These are phyloP conservation scores for Nemania sp. DNA, from an alignment of 2,329 filamentous ascomycete species.

Conservation along the genomic window DNA sequence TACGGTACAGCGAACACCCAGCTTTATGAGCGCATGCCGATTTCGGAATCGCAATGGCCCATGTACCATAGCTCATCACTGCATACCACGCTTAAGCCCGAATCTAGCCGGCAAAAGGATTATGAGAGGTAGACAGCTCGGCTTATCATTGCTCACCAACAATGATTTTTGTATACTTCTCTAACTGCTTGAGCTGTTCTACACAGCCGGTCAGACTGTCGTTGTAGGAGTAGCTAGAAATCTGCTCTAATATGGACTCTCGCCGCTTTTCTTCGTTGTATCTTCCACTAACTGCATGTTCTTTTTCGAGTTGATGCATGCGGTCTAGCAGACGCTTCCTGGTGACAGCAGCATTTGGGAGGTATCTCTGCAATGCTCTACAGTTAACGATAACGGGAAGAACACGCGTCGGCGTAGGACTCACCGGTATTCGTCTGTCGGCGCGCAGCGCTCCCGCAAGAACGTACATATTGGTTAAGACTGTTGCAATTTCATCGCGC, in stretches of 20 bases:
- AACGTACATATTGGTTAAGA: slow-evolving; percentile 61
- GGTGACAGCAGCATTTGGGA: slow-evolving; percentile 58
- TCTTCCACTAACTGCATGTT: slow-evolving; percentile 37
- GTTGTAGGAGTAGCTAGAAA: slow-evolving; percentile 59
- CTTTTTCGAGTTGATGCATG: slow-evolving; percentile 52
- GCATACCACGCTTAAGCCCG: slow-evolving; percentile 42
- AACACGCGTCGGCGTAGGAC: slow-evolving; percentile 20
- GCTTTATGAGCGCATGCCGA: neutral
- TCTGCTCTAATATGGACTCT: slow-evolving; percentile 56
- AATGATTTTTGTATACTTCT: slow-evolving; percentile 60
- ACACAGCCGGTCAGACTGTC: slow-evolving; percentile 59
- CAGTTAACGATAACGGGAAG: slow-evolving; percentile 2
- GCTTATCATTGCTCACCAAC: slow-evolving; percentile 54
- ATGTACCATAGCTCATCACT: neutral
- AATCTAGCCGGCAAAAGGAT: slow-evolving; percentile 16
- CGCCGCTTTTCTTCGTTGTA: slow-evolving; percentile 38
- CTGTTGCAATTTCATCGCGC: slow-evolving; percentile 59
- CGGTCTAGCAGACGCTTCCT: slow-evolving; percentile 55
- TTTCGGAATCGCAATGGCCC: neutral
- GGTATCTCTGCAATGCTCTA: slow-evolving; percentile 47
- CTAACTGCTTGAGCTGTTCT: slow-evolving; percentile 56
- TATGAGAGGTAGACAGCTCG: neutral
- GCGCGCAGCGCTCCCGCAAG: slow-evolving; percentile 58
- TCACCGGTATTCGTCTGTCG: slow-evolving; percentile 52
- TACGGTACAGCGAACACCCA: too few species aligned